These are phyloP conservation scores for Jaapia argillacea DNA, from an alignment of 768 basidiomycete genomes.

Conservation along the genomic window DNA sequence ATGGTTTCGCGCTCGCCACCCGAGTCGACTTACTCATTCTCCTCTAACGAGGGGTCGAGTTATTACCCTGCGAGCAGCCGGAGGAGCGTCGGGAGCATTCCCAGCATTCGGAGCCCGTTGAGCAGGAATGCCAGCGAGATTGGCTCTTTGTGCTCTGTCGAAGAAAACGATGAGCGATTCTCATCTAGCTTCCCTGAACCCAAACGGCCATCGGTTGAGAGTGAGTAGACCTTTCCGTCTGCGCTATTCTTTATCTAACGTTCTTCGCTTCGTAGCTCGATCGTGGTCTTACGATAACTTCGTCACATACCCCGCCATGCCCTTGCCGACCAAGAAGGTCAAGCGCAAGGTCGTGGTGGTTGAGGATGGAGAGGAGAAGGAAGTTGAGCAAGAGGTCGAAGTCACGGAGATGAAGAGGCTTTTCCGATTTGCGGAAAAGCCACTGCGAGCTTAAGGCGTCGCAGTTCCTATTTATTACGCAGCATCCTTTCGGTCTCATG, in stretches of 20 bases:
- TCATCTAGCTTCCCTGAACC: conserved; percentile 11
- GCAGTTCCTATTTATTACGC: too few species aligned
- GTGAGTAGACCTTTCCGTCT: conserved; percentile 24
- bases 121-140: conserved; percentile 30
- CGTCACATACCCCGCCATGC: conserved; percentile 57
- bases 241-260: conserved; percentile 6
- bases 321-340: conserved; percentile 45
- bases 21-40: conserved; percentile 14
- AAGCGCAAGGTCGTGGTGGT: conserved; percentile 37
- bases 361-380: conserved; percentile 37
- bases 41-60: conserved; percentile 10
- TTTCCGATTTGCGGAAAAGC: conserved; percentile 55
- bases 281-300: conserved; percentile 74
- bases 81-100: conserved; percentile 7
- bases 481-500: too few species aligned
- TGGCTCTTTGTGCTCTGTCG: too few species aligned
- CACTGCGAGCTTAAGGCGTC: too few species aligned
- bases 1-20: conserved; percentile 25
- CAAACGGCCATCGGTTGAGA: conserved; percentile 39
- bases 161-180: conserved; percentile 22
- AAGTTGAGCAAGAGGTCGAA: conserved; percentile 45
- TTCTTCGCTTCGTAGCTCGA: conserved; percentile 31
- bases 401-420: conserved; percentile 51
- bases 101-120: conserved; percentile 24
- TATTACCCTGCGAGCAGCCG: conserved; percentile 8